Evolutionary conservation across 2,329 filamentous ascomycete species (phyloP).

Genomic region (Seiridium cupressi): DNA sequence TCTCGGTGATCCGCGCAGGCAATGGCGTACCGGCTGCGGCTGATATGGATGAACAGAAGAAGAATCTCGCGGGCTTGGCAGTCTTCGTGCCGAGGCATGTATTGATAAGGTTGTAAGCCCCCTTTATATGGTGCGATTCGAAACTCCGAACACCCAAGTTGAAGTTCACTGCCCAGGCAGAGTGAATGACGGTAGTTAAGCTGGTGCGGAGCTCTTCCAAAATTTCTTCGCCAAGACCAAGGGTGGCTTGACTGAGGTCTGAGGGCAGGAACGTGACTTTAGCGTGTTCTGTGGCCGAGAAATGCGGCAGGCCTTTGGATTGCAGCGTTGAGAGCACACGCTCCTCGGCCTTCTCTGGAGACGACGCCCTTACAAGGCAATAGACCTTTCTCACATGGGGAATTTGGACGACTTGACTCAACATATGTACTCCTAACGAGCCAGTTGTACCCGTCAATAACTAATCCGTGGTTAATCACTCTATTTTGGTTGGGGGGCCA

Average conservation of each 20-base stretch:
- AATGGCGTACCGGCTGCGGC: constrained; percentile 36
- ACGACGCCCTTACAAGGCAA: not conserved
- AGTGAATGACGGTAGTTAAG: constrained; percentile 45
- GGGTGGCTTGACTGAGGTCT: constrained; percentile 36
- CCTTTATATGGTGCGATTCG: constrained; percentile 42
- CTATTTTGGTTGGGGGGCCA: not conserved
- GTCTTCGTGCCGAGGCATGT: constrained; percentile 34
- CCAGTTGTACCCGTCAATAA: constrained; percentile 1
- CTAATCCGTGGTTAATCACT: not conserved
- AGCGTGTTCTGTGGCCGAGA: not conserved
- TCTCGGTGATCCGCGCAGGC: constrained; percentile 33
- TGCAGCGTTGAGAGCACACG: not conserved
- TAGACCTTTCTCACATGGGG: not conserved
- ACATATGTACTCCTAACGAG: not conserved
- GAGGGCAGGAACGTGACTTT: constrained; percentile 36
- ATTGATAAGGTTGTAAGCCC: constrained; percentile 42
- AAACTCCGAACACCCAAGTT: constrained; percentile 47
- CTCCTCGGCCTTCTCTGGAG: not conserved
- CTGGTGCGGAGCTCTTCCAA: constrained; percentile 24
- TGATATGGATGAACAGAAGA: constrained; percentile 44
- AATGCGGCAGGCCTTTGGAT: not conserved
- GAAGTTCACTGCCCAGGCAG: constrained; percentile 56
- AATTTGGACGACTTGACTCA: not conserved
- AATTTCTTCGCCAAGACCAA: constrained; percentile 33
- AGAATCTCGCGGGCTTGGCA: constrained; percentile 33